Evolutionary conservation across 768 basidiomycete genomes (phyloP), one percentile per base, ranked within the genome.

Genomic region (Xanthoconium stramineum): DNA sequence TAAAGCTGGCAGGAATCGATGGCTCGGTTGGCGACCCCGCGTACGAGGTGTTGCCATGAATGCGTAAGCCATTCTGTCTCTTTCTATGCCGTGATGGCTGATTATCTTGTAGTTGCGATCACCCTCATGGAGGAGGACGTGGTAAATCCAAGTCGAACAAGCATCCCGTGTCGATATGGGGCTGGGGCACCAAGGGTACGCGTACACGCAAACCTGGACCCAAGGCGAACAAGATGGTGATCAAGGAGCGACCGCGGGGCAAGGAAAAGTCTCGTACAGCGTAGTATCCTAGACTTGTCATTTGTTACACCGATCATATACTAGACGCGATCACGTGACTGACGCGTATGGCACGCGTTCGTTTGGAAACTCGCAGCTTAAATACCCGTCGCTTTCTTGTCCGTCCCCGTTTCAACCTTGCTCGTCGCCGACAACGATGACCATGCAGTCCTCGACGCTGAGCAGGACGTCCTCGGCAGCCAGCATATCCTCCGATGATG

Each of bases 1-100:
- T 14, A 99, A 98, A 73, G 97, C 97, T 8, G 97, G 97, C 32
- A 76, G 96, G 61, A 77, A 78, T 40, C 79, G 95, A 37, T 95
- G 93, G 92, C 74, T 98, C 19, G 95, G 95, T 17, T 75, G 84
- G 67, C 73, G 91, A 61, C 94, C 94, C 0, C 80, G 81, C 33
- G 93, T 96, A 45, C 86, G 94, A 72, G 94, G 94, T 85, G 86
- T 97, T 61, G 94, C 94, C 42, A 96, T 96, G 94, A 98, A 97
- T 72, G 88, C 92, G 85, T 94, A 75, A 42, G 88, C 57, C 28
- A 13, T 48, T 50, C 53, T 53, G 47, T 55, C 47, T 30, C 49
- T 17, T 47, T 39, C 24, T 29, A 5, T 42, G 13, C 10, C 8
- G 2, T 11, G 10, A 15, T 30, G 33, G 3, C 42, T 67, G 29